phyloP scores from a whole-genome alignment of 78 protist species.

The Guillardia theta region DNA sequence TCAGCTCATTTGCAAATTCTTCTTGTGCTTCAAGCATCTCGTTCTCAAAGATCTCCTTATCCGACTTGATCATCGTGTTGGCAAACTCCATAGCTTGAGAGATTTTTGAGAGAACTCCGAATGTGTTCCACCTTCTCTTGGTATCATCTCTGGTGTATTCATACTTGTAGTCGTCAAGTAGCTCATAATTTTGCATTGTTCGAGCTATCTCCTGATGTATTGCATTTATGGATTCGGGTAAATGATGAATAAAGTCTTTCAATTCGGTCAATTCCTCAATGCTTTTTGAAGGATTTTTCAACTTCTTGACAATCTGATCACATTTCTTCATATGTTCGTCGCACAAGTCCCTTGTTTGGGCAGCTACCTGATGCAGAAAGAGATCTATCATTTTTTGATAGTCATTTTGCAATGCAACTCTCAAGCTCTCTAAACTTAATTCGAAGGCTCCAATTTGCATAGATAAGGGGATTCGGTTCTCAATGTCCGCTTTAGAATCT shows the following conservation, averaged over 20 bases:
- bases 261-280: slow-evolving; percentile 59
- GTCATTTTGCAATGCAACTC: neutral
- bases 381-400: neutral
- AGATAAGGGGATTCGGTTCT: slow-evolving; percentile 30
- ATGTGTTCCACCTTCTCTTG: slow-evolving; percentile 44
- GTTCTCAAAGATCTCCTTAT: slow-evolving; percentile 49
- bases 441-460: slow-evolving; percentile 58
- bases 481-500: neutral
- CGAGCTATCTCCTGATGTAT: neutral
- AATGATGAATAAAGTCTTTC: slow-evolving; percentile 33
- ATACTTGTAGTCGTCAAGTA: slow-evolving; percentile 57
- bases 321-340: slow-evolving; percentile 4
- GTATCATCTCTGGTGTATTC: slow-evolving; percentile 56
- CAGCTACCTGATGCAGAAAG: slow-evolving; percentile 26
- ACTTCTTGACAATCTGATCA: neutral
- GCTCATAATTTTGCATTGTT: neutral
- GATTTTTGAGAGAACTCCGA: slow-evolving; percentile 45
- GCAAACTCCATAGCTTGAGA: slow-evolving; percentile 36
- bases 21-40: slow-evolving; percentile 49
- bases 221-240: slow-evolving; percentile 30
- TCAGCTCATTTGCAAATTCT: slow-evolving; percentile 47
- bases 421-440: slow-evolving; percentile 39
- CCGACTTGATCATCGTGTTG: neutral
- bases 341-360: slow-evolving; percentile 1
- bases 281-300: neutral